Base-by-base conservation (phyloP, 129 eudicot genomes). In the Silybum marianum region DNA sequence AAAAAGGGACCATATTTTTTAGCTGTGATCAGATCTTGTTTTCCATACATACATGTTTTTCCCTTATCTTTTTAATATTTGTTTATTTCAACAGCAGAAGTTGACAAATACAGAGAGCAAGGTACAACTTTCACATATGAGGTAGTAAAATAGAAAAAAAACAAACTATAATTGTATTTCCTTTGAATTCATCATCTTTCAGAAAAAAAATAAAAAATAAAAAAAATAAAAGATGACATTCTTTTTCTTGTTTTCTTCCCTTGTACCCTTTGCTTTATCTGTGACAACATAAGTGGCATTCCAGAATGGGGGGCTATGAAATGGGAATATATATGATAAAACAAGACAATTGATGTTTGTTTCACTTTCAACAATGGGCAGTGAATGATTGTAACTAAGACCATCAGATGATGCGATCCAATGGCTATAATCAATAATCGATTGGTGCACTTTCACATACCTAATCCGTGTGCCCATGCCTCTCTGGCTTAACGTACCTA, bases 401-500 rank as follows among this genome's bases (percentile, higher is more conserved):
- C 79, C 68, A 77, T 66, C 23, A 22, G 38, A 77, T 63, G 38
- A 77, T 63, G 36, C 38, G 13, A 65, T 63, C 63, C 62, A 36
- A 40, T 25, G 78, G 46, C 66, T 16, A 65, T 16, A 80, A 39
- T 81, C 46, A 28, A 25, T 22, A 28, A 25, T 22, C 9, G 58
- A 42, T 42, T 5, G 51, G 13, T 44, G 75, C 74, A 73, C 74
- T n/a, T 32, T 40, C 40, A 80, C 63, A 80, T 39, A 80, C 62
- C n/a, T 9, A 44, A 69, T 69, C 19, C 14, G 12, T 65, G 9
- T 58, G 66, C 66, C 66, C 66, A 58, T 58, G 24, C 66, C 66
- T 65, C 66, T 65, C 69, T 63, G 69, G 11, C 69, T 21, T 62
- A 23, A 62, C 4, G 69, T 34, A 80, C 71, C 58, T 62, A 66